Percentiles rank a stretch among this genome's conserved stretches.
phyloP scores from a whole-genome alignment of 108 stramenopile genomes.

The Mayamaea pseudoterrestris region DNA sequence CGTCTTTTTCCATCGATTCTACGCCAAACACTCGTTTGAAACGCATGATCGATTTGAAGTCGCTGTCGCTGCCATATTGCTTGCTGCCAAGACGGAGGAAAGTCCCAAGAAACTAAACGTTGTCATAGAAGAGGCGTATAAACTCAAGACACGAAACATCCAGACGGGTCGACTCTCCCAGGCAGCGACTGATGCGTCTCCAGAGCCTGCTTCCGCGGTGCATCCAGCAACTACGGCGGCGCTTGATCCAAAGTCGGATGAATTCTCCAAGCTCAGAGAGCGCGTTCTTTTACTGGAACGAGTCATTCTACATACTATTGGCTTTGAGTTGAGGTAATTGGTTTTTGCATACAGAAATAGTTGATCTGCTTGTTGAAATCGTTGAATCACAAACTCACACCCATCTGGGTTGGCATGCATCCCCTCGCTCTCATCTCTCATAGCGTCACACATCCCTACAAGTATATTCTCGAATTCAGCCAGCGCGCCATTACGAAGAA shows the following conservation, averaged over 20 bases:
- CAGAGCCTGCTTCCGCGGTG: conserved; percentile 1
- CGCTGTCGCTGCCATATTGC: conserved; percentile 66
- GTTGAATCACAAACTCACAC: too few relatives aligned
- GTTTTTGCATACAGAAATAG: too few relatives aligned
- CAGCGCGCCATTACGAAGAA: conserved; percentile 32
- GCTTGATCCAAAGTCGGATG: conserved; percentile 54
- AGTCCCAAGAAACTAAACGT: conserved; percentile 66
- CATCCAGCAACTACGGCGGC: conserved; percentile 7
- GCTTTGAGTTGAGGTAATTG: conserved; percentile 77
- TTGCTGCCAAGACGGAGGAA: conserved; percentile 86
- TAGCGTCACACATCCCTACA: conserved; percentile 83
- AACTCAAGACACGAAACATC: conserved; percentile 40
- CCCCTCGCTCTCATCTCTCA: too few relatives aligned
- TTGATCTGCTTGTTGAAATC: too few relatives aligned
- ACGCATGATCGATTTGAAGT: conserved; percentile 84
- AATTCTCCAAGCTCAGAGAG: conserved; percentile 69
- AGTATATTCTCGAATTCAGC: conserved; percentile 58
- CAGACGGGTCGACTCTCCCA: conserved; percentile 30
- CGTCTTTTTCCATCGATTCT: conserved; percentile 88
- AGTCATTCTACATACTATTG: conserved; percentile 79
- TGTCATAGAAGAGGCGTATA: conserved; percentile 58
- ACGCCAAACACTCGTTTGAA: conserved; percentile 73
- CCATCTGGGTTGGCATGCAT: too few relatives aligned
- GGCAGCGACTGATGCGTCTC: conserved; percentile 5
- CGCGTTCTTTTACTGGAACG: conserved; percentile 72